Evolutionary conservation across 202 grass and related monocot genomes (phyloP), one percentile per base, ranked within the genome.

Genomic region (Schoenoplectus tabernaemontani): DNA sequence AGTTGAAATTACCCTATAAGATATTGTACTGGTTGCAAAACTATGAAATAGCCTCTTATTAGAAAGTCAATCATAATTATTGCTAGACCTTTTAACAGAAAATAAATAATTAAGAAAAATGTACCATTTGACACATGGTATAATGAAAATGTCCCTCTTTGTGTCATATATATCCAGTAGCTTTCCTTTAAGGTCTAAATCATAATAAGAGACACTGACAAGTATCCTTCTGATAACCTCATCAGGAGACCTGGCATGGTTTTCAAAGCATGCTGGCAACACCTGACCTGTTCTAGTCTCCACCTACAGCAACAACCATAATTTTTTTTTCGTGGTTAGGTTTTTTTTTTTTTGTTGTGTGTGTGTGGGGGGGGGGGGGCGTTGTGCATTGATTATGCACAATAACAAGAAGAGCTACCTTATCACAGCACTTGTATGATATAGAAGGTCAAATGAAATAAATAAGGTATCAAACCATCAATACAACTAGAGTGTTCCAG

Each of bases 111-210:
- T 5, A 19, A 41, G 37, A 24, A 56, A 24, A 80, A 78, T 83
- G 1, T 50, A 91, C 96, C 91, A 98, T 82, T 39, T 69, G 76
- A 75, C 78, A 89, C 89, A 67, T 22, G 88, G 86, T 81, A 95
- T 91, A 19, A 33, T 79, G 66, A 90, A 95, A 68, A 43, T 74
- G 68, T 98, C 89, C 68, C 26, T 9, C 13, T 51, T 80, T 7
- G 89, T 98, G 60, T 95, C 86, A 32, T 98, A 98, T 79, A 88
- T 95, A 81, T 98, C 89, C 15, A 92, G 75, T 71, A 98, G 72
- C 30, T 67, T 90, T 85, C 91, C 91, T 83, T 84, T 50, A 84
- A 87, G 91, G 68, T 51, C 71, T 64, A 85, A 80, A 92, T 98
- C 91, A 9, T 87, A 86, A 77, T 81, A 95, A 77, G 78, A 87